Evolutionary conservation across 2,329 filamentous ascomycete genomes (phyloP), one percentile per base, ranked within the genome.

Genomic region (Hymenotorrendiella dingleyae): DNA sequence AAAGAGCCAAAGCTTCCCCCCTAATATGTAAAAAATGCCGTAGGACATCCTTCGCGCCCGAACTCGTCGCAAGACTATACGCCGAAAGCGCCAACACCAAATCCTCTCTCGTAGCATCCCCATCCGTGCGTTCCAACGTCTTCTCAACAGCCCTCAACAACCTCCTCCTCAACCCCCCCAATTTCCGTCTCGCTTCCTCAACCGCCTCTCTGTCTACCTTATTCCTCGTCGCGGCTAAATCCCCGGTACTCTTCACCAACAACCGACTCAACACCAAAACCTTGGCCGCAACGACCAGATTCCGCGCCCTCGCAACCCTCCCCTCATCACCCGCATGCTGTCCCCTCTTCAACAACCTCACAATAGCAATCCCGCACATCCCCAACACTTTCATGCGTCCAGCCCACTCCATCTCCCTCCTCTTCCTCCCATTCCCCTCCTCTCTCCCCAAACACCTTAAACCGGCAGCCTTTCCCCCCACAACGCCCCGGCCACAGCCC

Each of bases 1-100:
- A 73, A 28, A 73, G 65, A 0, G 74, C 70, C 56, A 95, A 80
- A 22, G 81, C 80, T 44, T 84, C 77, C 29, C 77, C 74, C 33
- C 91, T 74, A 6, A 89, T 75, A 39, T 80, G 74, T 37, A 94
- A 73, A 55, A 96, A 91, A 63, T 93, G 82, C 6, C 78, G 71
- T 40, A 96, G 64, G 1, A 87, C 84, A 59, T 95, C 89, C 44
- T 77, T 80, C 0, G 86, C 80, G 0, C 88, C 85, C 0, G 84
- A 88, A 56, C 79, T 94, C 3, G 84, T 89, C 1, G 82, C 79
- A 38, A 97, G 70, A 48, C 87, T 89, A 61, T 89, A 90, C 0
- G 90, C 89, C 43, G 82, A 85, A 52, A 96, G 71, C 1, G 83
- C 80, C 54, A 87, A 82, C 10, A 91, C 68, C 12, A 93, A 72